A percentile compares a stretch with the other conserved stretches of the same genome.
phyloP scores from a whole-genome alignment of 192 early-diverging fungal species.

The Umbelopsis sp. region DNA sequence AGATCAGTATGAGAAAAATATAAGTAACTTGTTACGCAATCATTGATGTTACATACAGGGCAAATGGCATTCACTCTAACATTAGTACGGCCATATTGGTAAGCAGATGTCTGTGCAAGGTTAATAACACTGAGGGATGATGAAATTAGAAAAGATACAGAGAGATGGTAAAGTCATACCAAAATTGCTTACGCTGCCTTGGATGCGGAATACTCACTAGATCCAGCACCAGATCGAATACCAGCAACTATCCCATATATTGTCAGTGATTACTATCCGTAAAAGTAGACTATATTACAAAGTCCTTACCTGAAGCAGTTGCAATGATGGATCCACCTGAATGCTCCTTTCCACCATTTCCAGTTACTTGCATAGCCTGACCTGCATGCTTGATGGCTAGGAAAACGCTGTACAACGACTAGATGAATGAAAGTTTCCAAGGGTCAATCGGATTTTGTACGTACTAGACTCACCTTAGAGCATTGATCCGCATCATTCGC shows the following conservation, averaged over 20 bases:
- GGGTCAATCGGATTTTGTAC: background rate
- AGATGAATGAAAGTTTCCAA: background rate
- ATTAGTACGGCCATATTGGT: constrained; percentile 38
- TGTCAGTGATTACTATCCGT: background rate
- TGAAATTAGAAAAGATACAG: background rate
- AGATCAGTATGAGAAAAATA: background rate
- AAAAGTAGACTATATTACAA: background rate
- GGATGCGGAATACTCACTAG: constrained; percentile 54
- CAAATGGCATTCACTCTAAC: constrained; percentile 57
- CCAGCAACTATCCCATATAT: constrained; percentile 39
- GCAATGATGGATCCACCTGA: constrained; percentile 50
- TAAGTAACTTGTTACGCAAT: background rate
- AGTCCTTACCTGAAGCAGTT: constrained; percentile 49
- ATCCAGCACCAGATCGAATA: constrained; percentile 50
- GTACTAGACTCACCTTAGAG: constrained; percentile 30
- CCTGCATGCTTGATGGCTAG: constrained; percentile 49
- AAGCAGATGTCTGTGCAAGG: constrained; percentile 42
- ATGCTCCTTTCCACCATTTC: constrained; percentile 41
- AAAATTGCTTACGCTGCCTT: constrained; percentile 49
- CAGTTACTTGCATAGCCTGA: constrained; percentile 45
- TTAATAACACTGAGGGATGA: constrained; percentile 39
- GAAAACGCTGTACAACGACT: constrained; percentile 37
- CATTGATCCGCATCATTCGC: constrained; percentile 41
- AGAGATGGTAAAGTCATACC: background rate
- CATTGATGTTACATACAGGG: constrained; percentile 33